phyloP scores from a whole-genome alignment of 2,329 filamentous ascomycete species.

The Fusarium scirpi region DNA sequence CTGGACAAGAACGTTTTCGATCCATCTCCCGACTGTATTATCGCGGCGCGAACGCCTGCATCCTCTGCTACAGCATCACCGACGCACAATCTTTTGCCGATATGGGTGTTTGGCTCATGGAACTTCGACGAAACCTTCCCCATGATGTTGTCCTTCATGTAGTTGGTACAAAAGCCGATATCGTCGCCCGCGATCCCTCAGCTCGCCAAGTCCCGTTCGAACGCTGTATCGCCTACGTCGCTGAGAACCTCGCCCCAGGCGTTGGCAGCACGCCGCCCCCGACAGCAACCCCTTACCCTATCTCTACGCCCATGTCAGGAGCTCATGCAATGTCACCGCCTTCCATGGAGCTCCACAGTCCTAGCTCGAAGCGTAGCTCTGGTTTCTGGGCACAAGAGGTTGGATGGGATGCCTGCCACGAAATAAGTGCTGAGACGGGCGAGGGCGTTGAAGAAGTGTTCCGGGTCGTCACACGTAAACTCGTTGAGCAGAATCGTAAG shows the following conservation, averaged over 20 bases:
- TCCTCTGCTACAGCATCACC: constrained; percentile 95
- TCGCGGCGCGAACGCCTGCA: constrained; percentile 91
- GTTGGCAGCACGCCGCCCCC: constrained; percentile 75
- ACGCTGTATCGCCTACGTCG: constrained; percentile 94
- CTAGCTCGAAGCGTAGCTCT: constrained; percentile 74
- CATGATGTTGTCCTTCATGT: constrained; percentile 88
- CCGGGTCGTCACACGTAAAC: constrained; percentile 72
- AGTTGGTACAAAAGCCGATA: constrained; percentile 94
- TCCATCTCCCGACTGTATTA: constrained; percentile 97
- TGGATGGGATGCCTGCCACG: constrained; percentile 97
- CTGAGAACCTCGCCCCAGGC: constrained; percentile 85
- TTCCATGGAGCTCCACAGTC: constrained; percentile 66
- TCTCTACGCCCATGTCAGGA: constrained; percentile 40
- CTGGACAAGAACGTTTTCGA: constrained; percentile 94
- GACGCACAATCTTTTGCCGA: constrained; percentile 86
- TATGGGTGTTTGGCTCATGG: constrained; percentile 91
- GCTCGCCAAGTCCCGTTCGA: constrained; percentile 91
- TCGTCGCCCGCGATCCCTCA: constrained; percentile 85
- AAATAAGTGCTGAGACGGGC: constrained; percentile 92
- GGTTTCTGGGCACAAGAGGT: constrained; percentile 93
- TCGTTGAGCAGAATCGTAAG: constrained; percentile 73
- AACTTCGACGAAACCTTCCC: constrained; percentile 82
- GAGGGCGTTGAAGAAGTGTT: constrained; percentile 98
- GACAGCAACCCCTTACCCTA: constrained; percentile 62
- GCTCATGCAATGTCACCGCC: constrained; percentile 37